phyloP scores from a whole-genome alignment of 2,329 filamentous ascomycete species.

The Penicillium frequentans region DNA sequence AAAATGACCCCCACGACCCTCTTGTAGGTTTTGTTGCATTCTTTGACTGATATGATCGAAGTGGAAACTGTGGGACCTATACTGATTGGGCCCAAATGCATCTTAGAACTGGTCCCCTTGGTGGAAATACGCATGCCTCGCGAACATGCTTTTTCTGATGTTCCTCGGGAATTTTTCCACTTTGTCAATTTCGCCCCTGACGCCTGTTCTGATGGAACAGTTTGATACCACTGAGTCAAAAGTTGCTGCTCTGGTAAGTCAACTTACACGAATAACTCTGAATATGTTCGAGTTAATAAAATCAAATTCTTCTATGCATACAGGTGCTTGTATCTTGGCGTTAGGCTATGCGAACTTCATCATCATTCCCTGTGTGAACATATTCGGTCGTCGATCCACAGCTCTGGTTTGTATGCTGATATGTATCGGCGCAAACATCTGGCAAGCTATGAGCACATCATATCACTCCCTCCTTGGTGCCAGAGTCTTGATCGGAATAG shows the following conservation, averaged over 20 bases:
- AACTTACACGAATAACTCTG: neutral
- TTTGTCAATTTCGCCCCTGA: neutral
- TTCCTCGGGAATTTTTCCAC: neutral
- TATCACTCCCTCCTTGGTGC: neutral
- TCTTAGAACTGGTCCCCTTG: neutral
- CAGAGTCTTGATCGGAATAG: neutral
- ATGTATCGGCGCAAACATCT: neutral
- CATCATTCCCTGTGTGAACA: neutral
- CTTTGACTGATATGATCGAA: neutral
- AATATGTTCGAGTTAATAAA: neutral
- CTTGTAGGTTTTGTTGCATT: neutral
- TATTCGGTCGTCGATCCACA: neutral
- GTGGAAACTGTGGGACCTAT: neutral
- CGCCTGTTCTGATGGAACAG: neutral
- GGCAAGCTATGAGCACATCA: neutral
- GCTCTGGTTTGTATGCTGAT: neutral
- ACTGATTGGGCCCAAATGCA: neutral
- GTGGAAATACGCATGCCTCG: neutral
- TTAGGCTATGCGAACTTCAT: neutral
- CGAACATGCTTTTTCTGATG: neutral
- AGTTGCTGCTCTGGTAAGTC: neutral
- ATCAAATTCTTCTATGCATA: neutral
- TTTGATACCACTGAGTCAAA: neutral
- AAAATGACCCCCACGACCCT: neutral
- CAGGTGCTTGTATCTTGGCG: neutral